Percentiles rank a stretch among this genome's conserved stretches.
These are phyloP conservation scores for Adiantum capillusveneris DNA, from an alignment of 75 land plant species.

Conservation along the genomic window DNA sequence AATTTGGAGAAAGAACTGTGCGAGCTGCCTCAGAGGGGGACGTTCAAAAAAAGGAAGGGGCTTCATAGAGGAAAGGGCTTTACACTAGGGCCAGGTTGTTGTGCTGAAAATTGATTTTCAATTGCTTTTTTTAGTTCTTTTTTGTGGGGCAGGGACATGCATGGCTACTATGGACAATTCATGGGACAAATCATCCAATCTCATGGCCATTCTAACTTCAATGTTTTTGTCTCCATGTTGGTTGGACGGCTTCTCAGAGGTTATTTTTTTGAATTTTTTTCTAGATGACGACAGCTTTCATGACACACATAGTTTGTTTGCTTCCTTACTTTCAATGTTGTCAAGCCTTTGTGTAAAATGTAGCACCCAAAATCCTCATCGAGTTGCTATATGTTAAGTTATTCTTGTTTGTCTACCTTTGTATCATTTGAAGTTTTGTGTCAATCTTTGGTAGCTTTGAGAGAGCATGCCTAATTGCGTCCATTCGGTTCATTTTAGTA, in stretches of 20 bases:
- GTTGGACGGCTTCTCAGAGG: constrained; percentile 96
- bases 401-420: no score
- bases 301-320: no score
- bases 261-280: constrained; percentile 75
- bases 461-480: no score
- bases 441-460: no score
- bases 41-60: constrained; percentile 71
- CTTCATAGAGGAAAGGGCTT: constrained; percentile 94
- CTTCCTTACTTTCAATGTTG: no score
- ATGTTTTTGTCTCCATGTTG: constrained; percentile 95
- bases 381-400: no score
- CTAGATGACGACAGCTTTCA: constrained; percentile 34
- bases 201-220: constrained; percentile 72
- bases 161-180: constrained; percentile 93
- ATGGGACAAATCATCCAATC: constrained; percentile 94
- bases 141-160: constrained; percentile 89
- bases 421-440: no score
- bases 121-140: constrained; percentile 70
- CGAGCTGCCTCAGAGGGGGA: constrained; percentile 93
- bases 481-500: no score
- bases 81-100: constrained; percentile 73
- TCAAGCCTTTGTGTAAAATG: no score
- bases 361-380: no score
- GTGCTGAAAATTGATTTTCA: constrained; percentile 92
- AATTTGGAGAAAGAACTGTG: constrained; percentile 41